These are phyloP conservation scores for Penicillium janthinellum DNA, from an alignment of 2,329 filamentous ascomycete species.

Conservation along the genomic window DNA sequence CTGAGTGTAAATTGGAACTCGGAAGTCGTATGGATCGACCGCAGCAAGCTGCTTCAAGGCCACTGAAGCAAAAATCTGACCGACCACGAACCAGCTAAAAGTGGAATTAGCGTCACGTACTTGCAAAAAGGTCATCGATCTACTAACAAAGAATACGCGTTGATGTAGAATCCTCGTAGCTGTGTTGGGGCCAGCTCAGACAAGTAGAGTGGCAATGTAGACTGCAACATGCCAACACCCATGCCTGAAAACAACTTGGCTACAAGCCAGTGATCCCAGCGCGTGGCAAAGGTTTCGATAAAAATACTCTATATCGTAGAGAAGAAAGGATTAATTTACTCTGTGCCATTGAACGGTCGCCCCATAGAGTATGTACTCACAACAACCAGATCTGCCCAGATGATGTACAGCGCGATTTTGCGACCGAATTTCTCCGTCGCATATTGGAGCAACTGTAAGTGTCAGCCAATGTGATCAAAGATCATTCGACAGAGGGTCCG, in stretches of 20 bases:
- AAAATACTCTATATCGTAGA: slow-evolving; percentile 34
- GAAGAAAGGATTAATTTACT: neutral
- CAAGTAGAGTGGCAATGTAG: slow-evolving; percentile 47
- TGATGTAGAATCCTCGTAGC: slow-evolving; percentile 45
- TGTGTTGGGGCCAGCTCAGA: slow-evolving; percentile 47
- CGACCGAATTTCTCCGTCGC: slow-evolving; percentile 41
- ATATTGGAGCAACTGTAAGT: slow-evolving; percentile 27
- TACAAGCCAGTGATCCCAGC: slow-evolving; percentile 47
- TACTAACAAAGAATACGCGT: slow-evolving; percentile 44
- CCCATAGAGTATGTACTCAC: neutral
- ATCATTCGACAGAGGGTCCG: neutral
- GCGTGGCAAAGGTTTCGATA: slow-evolving; percentile 40
- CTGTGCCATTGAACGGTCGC: neutral
- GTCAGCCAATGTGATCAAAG: neutral
- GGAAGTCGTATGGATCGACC: slow-evolving; percentile 37
- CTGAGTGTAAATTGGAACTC: slow-evolving; percentile 48
- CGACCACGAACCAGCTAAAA: slow-evolving; percentile 47
- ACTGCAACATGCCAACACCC: slow-evolving; percentile 48
- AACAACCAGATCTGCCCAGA: slow-evolving; percentile 38
- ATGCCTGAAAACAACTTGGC: slow-evolving; percentile 41
- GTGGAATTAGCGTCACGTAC: neutral
- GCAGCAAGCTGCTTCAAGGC: slow-evolving; percentile 42
- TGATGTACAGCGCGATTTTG: slow-evolving; percentile 39
- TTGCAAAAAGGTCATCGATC: neutral
- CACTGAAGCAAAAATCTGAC: slow-evolving; percentile 47